Evolutionary conservation across 148 eudicot genomes (phyloP).

Genomic region (Simmondsia chinensis): DNA sequence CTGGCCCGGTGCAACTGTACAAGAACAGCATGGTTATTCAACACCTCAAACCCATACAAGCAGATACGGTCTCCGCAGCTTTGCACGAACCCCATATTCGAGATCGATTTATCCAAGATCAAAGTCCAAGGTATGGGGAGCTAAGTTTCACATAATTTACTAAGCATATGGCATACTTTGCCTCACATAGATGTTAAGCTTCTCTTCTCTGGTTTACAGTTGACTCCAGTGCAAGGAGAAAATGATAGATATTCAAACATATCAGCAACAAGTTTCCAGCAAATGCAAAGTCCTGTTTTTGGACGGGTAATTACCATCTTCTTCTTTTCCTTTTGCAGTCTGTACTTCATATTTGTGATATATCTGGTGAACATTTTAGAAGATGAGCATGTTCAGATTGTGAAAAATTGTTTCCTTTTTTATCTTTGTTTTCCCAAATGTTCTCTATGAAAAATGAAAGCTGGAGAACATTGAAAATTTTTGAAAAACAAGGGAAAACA

Average conservation of each 20-base stretch:
- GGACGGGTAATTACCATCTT: conserved; percentile 52
- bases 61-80: conserved; percentile 40
- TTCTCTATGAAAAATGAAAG: no score
- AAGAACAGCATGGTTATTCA: conserved; percentile 41
- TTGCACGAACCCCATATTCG: conserved; percentile 77
- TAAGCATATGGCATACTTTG: neutral
- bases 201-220: conserved; percentile 17
- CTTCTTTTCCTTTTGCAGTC: neutral
- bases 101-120: conserved; percentile 56
- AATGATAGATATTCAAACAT: conserved; percentile 22
- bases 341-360: no score
- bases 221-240: conserved; percentile 39
- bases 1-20: conserved; percentile 83
- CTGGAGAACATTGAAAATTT: no score
- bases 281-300: conserved; percentile 34
- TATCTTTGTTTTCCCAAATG: no score
- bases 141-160: neutral
- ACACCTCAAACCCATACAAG: conserved; percentile 56
- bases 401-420: no score
- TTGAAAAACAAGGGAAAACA: no score
- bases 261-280: conserved; percentile 37
- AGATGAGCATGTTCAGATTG: no score
- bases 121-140: conserved; percentile 43
- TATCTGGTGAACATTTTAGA: no score
- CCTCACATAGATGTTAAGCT: conserved; percentile 1